Evolutionary conservation across 257 asterid genomes (phyloP), one percentile per base, ranked within the genome.

Genomic region (Salvia miltiorrhiza): DNA sequence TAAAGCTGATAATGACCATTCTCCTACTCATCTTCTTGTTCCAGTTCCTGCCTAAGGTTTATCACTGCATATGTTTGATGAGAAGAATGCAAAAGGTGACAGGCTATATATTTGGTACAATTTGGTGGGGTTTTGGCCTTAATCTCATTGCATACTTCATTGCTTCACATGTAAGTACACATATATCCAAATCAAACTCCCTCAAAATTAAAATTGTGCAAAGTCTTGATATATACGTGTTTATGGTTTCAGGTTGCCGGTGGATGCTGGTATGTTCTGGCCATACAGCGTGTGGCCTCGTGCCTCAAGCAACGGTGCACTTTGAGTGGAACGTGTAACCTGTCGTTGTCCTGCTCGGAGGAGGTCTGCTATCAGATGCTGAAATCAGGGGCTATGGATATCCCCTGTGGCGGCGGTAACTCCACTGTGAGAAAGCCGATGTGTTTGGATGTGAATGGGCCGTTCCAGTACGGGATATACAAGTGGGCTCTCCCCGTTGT

Each of bases 41-140:
- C 87, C 98, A 94, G 48, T 94, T 86, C 84, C 82, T 94, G 6
- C 99, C 99, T 2, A 91, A 88, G 79, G 89, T 94, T 4, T 94
- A 89, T 64, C 98, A 94, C 78, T 74, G 93, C 67, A 77, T 94
- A 52, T 85, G 79, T 66, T 63, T 89, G 28, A 89, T 94, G 97
- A 78, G 95, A 73, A 79, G 95, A 76, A 94, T 94, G 99, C 96
- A 91, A 35, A 89, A 91, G 73, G 97, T 91, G 63, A 91, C 99
- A 0, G 99, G 99, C n/a, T 94, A 91, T 19, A 76, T 91, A 26
- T 94, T 94, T 60, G 99, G 99, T 70, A 91, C 99, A 26, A 89
- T 94, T n/a, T 94, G 99, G 99, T 94, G 99, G 99, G 99, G 99
- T 26, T 89, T 94, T 62, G 90, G 80, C 79, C 97, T 93, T 53